Evolutionary conservation across 768 basidiomycete genomes (phyloP), one percentile per base, ranked within the genome.

Genomic region (Tylopilus sp.): DNA sequence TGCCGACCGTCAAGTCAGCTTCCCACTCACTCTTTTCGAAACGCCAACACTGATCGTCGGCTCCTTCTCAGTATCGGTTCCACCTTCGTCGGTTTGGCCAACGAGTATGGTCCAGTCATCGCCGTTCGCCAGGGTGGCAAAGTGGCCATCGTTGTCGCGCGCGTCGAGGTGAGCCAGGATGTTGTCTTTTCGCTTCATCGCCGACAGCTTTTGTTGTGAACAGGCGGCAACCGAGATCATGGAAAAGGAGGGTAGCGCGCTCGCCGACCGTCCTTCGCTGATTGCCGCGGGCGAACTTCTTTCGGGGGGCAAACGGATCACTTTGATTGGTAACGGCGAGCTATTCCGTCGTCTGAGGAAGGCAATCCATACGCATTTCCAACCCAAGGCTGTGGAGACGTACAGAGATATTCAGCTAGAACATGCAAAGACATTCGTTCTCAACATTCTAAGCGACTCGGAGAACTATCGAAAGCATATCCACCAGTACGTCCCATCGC

Each of bases 81-180:
- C 12, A 64, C 61, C 3, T 79, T 82, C 47, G 72, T 81, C 34
- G 72, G 78, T 47, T 81, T 80, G 77, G 80, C 78, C 2, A 69
- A 78, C 45, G 56, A 75, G 56, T 85, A 85, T 52, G 85, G 84
- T 0, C 83, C 85, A 0, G 74, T 85, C 0, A 78, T 84, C 53
- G 73, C 78, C 0, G 62, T 86, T 11, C 73, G 78, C 4, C 78
- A 78, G 59, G 84, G 85, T 4, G 42, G 31, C 7, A 31, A 47
- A 9, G 52, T 63, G 11, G 22, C 47, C 19, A 49, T 70, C 24
- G 48, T 68, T 3, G 50, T 69, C 2, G 44, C 55, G 8, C 42
- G 63, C 2, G 52, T 63, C 19, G 49, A 61, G 1, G 68, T 67
- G 54, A 36, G 59, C 10, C 6, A 11, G 25, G 37, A n/a, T 42